These are phyloP conservation scores for Diutina sp. DNA, from an alignment of 1,139 yeast species.

Conservation along the genomic window DNA sequence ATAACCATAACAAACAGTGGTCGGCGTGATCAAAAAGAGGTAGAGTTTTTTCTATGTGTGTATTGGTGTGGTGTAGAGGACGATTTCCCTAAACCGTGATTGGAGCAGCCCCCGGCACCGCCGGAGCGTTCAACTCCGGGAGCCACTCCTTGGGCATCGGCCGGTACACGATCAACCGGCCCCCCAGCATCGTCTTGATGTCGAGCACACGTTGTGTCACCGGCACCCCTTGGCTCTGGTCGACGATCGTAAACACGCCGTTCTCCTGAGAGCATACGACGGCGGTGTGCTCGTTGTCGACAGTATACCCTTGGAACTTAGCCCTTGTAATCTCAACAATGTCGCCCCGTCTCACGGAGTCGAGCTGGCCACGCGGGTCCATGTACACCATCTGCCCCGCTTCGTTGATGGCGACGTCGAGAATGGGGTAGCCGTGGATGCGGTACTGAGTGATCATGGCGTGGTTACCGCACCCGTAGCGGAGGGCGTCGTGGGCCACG, in stretches of 20 bases:
- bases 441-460: conserved; percentile 46
- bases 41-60: background rate
- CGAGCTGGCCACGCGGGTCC: conserved; percentile 11
- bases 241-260: conserved; percentile 30
- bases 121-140: background rate
- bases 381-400: background rate
- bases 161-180: conserved; percentile 39
- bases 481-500: conserved; percentile 51
- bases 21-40: background rate
- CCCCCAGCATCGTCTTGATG: conserved; percentile 30
- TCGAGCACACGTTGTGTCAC: conserved; percentile 36
- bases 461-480: conserved; percentile 46
- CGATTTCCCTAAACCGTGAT: background rate
- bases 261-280: conserved; percentile 31
- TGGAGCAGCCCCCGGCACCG: background rate
- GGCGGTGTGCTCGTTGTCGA: conserved; percentile 40
- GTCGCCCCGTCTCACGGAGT: conserved; percentile 30
- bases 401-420: conserved; percentile 17
- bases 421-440: conserved; percentile 47
- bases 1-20: too few relatives aligned
- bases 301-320: conserved; percentile 17
- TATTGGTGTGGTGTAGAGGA: background rate
- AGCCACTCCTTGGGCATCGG: conserved; percentile 38
- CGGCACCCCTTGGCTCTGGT: conserved; percentile 45
- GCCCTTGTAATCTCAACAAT: conserved; percentile 29